Evolutionary conservation across 805 yeast species (phyloP), one percentile per base, ranked within the genome.

Genomic region (Sugiyamaella chiloensis): DNA sequence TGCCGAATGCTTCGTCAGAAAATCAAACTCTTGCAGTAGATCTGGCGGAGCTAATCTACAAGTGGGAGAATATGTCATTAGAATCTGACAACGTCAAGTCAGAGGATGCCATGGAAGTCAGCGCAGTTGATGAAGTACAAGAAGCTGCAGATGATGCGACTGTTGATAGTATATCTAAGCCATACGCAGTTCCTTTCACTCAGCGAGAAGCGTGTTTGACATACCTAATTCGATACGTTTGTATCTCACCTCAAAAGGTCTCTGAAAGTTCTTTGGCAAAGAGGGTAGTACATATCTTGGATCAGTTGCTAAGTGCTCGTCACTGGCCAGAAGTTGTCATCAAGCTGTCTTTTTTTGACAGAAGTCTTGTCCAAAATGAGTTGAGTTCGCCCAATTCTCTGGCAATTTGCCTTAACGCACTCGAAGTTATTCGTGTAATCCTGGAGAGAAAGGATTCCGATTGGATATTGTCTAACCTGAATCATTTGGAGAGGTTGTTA

Each of bases 321-420:
- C 80, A 78, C 52, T 91, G 98, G 98, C 75, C 87, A 0, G 96
- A 88, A 55, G 95, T 88, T 5, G 77, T 83, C n/a, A 89, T 93
- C 16, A 87, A 87, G 57, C 71, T 93, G 27, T 78, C 83, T 1
- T 89, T 87, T 65, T 93, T 93, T 61, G 99, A 93, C 56, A 81
- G 93, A 53, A 87, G 89, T 58, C 68, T 93, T 46, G 79, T 86
- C 16, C 81, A 87, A 24, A 81, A 87, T 47, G 96, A 91, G 54
- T 76, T 88, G 11, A 75, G 80, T 29, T 82, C 82, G 51, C 58
- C 63, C 2, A 61, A 60, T 19, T 74, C 85, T 34, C 63, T 88
- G 20, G 87, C 89, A 1, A 84, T 85, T 56, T 86, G 96, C 56
- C 71, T 90, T 59, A 95, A 93, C 66, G 96, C 99, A 0, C 68